Evolutionary conservation across 805 yeast genomes (phyloP), one percentile per base, ranked within the genome.

Genomic region (Blastobotrys chiropterorum): DNA sequence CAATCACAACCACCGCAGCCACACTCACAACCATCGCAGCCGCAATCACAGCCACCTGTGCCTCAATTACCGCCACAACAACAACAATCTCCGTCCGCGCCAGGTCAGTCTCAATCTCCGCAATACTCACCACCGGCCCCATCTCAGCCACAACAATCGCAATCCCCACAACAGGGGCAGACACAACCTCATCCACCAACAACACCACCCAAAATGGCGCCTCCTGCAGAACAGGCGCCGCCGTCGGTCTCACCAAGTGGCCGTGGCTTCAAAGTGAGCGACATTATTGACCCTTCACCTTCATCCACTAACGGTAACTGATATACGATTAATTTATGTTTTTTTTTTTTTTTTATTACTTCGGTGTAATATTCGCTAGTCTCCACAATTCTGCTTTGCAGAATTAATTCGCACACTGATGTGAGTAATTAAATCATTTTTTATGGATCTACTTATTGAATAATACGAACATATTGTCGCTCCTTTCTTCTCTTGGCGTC

Each of bases 401-500:
- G n/a, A n/a, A n/a, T n/a, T n/a, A n/a, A n/a, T n/a, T n/a, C n/a
- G n/a, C n/a, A n/a, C n/a, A n/a, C n/a, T n/a, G n/a, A n/a, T 11
- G 34, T 26, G 11, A 26, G 34, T 16, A 5, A 16, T 38, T 16
- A 38, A 38, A 43, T 43, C 11, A n/a, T 19, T 43, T 43, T n/a
- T 7, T 19, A 38, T 14, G 15, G 17, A n/a, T 13, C 21, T 17
- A 4, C 11, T 15, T 48, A 48, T 3, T 52, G 44, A 22, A 48
- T 52, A 26, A 52, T 48, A 7, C 50, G 48, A 26, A 48, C 50
- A 16, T 34, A 48, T 34, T 52, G 49, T 30, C 52, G 48, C 46
- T 52, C 52, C 52, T 48, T 48, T 34, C 50, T 45, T 48, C 54
- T 48, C 50, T 47, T 43, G 26, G 52, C 54, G 30, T 52, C 54